A percentile compares a stretch with the other conserved stretches of the same genome.
These are phyloP conservation scores for Ganoderma resinaceum DNA, from an alignment of 1,284 basidiomycete species.

Conservation along the genomic window DNA sequence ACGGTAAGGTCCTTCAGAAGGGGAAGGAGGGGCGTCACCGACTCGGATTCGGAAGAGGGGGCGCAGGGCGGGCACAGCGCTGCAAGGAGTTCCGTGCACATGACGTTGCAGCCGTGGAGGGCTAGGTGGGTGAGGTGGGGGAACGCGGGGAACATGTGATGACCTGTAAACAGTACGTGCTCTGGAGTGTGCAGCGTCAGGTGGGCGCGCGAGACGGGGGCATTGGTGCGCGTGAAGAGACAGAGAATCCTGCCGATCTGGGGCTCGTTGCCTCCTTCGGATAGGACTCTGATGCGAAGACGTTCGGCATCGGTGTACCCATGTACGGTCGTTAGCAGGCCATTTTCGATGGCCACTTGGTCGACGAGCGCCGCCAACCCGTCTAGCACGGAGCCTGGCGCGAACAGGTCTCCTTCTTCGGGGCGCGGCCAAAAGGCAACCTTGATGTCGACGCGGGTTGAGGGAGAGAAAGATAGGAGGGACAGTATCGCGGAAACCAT, in stretches of 20 bases:
- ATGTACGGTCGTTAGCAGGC: background rate
- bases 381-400: background rate
- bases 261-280: no score
- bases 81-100: background rate
- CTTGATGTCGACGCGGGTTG: background rate
- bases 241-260: background rate
- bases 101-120: background rate
- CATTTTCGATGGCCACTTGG: background rate
- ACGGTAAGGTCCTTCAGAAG: background rate
- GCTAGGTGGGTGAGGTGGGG: background rate
- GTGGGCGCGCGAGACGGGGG: background rate
- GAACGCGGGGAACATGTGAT: background rate
- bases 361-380: background rate
- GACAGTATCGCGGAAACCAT: background rate
- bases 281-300: background rate
- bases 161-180: no score
- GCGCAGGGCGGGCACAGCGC: background rate
- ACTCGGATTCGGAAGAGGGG: no score
- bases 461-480: background rate
- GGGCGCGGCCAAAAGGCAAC: background rate
- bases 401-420: background rate
- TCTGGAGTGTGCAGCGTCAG: background rate
- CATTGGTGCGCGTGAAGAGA: background rate
- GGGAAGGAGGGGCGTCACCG: background rate
- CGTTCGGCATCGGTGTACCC: background rate